Percentiles rank a stretch among this genome's conserved stretches.
phyloP scores from a whole-genome alignment of 78 protist species.

The Dictyostelium brefeldianum region DNA sequence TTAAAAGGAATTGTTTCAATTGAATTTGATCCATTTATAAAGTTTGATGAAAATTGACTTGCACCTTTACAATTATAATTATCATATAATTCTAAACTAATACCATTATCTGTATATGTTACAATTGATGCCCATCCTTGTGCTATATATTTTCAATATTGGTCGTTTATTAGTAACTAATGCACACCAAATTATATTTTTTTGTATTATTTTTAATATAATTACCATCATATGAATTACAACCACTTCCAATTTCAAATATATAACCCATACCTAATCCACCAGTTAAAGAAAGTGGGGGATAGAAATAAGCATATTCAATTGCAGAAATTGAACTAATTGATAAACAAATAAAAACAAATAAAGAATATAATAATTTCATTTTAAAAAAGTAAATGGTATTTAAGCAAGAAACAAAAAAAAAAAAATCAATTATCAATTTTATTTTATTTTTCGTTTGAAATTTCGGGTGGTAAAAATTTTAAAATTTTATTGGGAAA shows the following conservation, averaged over 20 bases:
- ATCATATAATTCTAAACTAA: background rate
- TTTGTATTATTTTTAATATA: no score
- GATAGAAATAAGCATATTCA: conserved; percentile 37
- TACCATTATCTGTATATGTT: background rate
- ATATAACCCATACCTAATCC: conserved; percentile 19
- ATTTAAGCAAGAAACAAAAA: no score
- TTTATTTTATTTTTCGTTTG: no score
- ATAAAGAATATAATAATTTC: background rate
- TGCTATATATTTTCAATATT: background rate
- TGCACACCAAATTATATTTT: no score
- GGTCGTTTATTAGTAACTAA: no score
- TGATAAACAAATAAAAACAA: background rate
- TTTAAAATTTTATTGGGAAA: no score
- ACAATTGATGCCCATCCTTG: conserved; percentile 36
- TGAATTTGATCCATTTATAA: background rate
- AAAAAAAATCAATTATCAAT: no score
- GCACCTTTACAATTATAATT: conserved; percentile 12
- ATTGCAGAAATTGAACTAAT: background rate
- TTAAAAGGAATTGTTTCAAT: conserved; percentile 21
- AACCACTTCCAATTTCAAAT: background rate
- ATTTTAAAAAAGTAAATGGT: no score
- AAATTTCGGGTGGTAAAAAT: no score
- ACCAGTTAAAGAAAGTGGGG: background rate
- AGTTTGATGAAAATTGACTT: background rate
- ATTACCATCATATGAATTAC: conserved; percentile 19